Conservation (phyloP, 495 filamentous ascomycete genomes). For the Collariella sp. region DNA sequence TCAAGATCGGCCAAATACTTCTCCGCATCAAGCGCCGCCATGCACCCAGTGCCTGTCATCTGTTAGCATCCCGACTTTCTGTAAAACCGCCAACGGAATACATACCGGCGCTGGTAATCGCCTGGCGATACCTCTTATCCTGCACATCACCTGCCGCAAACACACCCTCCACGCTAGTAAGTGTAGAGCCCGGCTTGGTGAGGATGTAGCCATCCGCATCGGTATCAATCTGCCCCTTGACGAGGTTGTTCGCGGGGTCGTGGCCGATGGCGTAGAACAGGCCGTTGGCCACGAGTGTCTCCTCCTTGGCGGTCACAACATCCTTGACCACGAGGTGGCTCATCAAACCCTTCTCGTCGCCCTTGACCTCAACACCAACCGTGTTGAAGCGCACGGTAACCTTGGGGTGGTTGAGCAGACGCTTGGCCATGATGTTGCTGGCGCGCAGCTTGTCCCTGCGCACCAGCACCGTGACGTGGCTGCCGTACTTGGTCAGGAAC, state of each 20-base stretch:
- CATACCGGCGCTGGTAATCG: slow-evolving; percentile 93
- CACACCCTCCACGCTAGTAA: slow-evolving; percentile 82
- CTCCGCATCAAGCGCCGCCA: slow-evolving; percentile 91
- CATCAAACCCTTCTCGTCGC: slow-evolving; percentile 80
- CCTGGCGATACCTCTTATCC: slow-evolving; percentile 96
- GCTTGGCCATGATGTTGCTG: slow-evolving; percentile 83
- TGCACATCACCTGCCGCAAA: slow-evolving; percentile 98
- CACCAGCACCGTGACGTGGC: slow-evolving; percentile 87
- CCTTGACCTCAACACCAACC: slow-evolving; percentile 70
- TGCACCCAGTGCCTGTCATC: slow-evolving; percentile 71
- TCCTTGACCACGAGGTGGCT: slow-evolving; percentile 73
- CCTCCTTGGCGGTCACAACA: slow-evolving; percentile 63
- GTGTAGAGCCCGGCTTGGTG: slow-evolving; percentile 79
- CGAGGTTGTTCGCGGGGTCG: slow-evolving; percentile 79
- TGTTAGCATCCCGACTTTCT: slow-evolving; percentile 32
- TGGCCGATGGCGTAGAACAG: slow-evolving; percentile 98
- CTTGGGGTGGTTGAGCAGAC: slow-evolving; percentile 75
- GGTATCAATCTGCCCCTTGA: slow-evolving; percentile 79
- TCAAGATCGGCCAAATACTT: slow-evolving; percentile 78
- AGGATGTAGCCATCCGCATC: slow-evolving; percentile 83
- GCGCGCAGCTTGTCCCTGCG: slow-evolving; percentile 77
- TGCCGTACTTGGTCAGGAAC: slow-evolving; percentile 96
- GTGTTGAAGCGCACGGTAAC: slow-evolving; percentile 80
- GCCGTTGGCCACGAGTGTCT: slow-evolving; percentile 79
- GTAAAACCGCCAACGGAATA: slow-evolving; percentile 3